Evolutionary conservation across 1,284 basidiomycete species (phyloP).

Genomic region (Pseudozyma sp.): DNA sequence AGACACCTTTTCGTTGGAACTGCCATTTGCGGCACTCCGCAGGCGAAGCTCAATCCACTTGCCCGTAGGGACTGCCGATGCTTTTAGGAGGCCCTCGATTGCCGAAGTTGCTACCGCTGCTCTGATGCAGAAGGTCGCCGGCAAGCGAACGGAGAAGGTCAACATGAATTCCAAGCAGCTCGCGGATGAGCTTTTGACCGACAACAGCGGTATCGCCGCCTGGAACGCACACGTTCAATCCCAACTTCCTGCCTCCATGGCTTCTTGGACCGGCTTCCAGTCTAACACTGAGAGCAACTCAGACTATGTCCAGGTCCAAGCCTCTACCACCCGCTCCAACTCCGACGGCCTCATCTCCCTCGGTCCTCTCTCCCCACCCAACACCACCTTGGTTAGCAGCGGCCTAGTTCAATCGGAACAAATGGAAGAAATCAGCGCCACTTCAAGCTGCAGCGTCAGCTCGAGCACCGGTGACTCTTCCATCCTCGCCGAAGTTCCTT

Average conservation of each 20-base stretch:
- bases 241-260: constrained; percentile 24
- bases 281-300: constrained; percentile 3
- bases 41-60: constrained; percentile 45
- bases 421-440: constrained; percentile 13
- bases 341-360: constrained; percentile 34
- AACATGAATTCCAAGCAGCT: constrained; percentile 34
- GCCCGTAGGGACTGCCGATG: constrained; percentile 28
- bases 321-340: constrained; percentile 22
- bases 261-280: constrained; percentile 32
- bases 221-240: constrained; percentile 49
- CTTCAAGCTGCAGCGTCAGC: constrained; percentile 37
- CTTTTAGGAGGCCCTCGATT: constrained; percentile 37
- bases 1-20: constrained; percentile 29
- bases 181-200: constrained; percentile 22
- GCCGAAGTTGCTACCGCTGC: constrained; percentile 42
- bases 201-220: constrained; percentile 30
- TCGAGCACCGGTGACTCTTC: constrained; percentile 30
- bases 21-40: constrained; percentile 28
- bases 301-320: constrained; percentile 11
- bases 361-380: constrained; percentile 29
- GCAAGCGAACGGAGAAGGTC: constrained; percentile 33
- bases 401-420: constrained; percentile 16
- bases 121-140: constrained; percentile 37
- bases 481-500: constrained; percentile 10
- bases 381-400: neutral